Base-by-base conservation (phyloP, 352 stramenopile genomes). In the Phytophthora fragariaefolia region DNA sequence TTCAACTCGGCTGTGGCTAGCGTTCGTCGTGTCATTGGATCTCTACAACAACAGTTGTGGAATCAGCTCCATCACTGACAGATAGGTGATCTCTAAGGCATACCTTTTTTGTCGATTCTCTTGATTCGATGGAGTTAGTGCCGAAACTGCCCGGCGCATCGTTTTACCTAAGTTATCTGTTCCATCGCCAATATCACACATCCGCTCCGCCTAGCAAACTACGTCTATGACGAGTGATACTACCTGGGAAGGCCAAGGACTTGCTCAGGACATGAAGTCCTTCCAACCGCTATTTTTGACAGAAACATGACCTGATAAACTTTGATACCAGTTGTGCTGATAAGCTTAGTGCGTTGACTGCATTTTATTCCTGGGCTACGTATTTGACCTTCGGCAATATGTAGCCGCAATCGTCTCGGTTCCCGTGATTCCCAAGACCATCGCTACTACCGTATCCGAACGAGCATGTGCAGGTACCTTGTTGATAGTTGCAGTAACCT, bases 401-500 rank as follows among this genome's bases (percentile, higher is more conserved):
- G n/a, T n/a, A n/a, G n/a, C n/a, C n/a, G n/a, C n/a, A n/a, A 71
- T 96, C 88, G 9, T 71, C 71, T 27, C 82, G 80, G 17, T 61
- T 83, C 15, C 88, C 88, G 7, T 52, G 13, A 9, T 78, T 81
- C 6, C 88, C 88, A 32, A 75, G 73, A 4, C 88, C 87, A 42
- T 95, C 77, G 52, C 83, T 94, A 8, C 74, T 83, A 2, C 60
- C 79, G 50, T 82, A 94, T 7, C 82, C 83, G 5, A 65, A 46
- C 0, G 64, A 64, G 34, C 86, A 94, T 5, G 66, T 46, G 58
- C 86, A 94, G 8, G 74, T 65, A 0, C 83, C 86, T 8, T 63
- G 71, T 1, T 71, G 63, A 43, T 74, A 71, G 57, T 98, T 83
- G 73, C 94, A 98, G 38, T 84, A 73, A 7, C 94, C 94, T 56